These are phyloP conservation scores for Beauveria varroae DNA, from an alignment of 2,329 filamentous ascomycete species.

Conservation along the genomic window DNA sequence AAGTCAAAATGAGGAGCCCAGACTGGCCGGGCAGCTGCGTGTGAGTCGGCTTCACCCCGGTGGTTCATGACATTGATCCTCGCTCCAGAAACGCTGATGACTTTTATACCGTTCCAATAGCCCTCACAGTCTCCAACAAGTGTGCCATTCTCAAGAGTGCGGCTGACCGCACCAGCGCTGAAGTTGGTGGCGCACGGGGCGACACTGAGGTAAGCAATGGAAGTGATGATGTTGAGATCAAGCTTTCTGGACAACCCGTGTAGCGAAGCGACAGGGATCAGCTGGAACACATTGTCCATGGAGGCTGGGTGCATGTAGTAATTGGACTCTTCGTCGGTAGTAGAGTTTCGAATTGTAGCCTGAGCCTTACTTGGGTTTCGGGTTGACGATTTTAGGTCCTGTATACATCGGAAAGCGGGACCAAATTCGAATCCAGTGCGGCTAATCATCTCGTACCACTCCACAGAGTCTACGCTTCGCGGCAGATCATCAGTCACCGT, in stretches of 20 bases:
- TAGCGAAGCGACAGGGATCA: not conserved
- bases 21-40: not conserved
- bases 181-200: not conserved
- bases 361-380: not conserved
- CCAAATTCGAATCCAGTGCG: not conserved
- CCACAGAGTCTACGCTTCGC: not conserved
- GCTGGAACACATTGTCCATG: not conserved
- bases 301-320: not conserved
- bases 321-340: not conserved
- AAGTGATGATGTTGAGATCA: not conserved
- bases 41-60: not conserved
- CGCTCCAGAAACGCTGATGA: not conserved
- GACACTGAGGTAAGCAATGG: not conserved
- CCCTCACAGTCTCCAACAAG: not conserved
- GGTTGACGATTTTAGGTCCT: not conserved
- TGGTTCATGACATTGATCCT: not conserved
- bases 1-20: conserved; percentile 1
- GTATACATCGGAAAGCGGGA: not conserved
- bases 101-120: not conserved
- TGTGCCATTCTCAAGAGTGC: not conserved
- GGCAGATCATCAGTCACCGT: not conserved
- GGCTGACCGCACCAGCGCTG: not conserved
- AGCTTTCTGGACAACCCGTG: not conserved
- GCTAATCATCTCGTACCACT: not conserved
- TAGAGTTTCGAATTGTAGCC: not conserved